Conservation (phyloP, 768 basidiomycete genomes). For the Dioszegia hungarica region DNA sequence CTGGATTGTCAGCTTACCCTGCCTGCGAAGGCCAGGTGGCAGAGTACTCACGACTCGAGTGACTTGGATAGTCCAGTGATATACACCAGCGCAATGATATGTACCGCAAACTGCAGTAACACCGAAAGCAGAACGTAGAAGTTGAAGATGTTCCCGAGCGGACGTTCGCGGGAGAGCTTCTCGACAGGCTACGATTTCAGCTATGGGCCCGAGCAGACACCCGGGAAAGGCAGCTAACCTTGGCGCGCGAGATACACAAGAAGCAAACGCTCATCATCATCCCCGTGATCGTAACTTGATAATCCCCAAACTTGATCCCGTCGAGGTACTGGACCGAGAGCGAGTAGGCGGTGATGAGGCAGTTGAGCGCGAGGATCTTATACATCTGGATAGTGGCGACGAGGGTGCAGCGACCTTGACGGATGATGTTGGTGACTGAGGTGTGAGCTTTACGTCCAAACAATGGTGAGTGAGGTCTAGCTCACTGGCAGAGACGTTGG, state of each 20-base stretch:
- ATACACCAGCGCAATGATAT: conserved; percentile 84
- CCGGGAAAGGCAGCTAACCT: conserved; percentile 57
- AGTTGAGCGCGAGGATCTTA: conserved; percentile 96
- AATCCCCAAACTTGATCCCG: conserved; percentile 98
- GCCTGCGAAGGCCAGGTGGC: not conserved
- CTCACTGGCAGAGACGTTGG: conserved; percentile 94
- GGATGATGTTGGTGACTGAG: conserved; percentile 92
- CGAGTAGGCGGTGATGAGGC: conserved; percentile 97
- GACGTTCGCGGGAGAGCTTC: conserved; percentile 86
- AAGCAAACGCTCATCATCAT: conserved; percentile 98
- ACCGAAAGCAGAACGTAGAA: conserved; percentile 90
- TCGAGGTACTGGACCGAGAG: conserved; percentile 95
- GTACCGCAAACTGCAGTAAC: conserved; percentile 84
- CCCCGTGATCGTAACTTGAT: conserved; percentile 94
- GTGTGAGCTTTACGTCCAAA: not conserved
- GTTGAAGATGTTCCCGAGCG: conserved; percentile 93
- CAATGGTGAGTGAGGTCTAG: conserved; percentile 29
- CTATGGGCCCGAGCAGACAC: not conserved
- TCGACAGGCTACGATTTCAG: conserved; percentile 72
- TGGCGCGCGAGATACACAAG: conserved; percentile 93
- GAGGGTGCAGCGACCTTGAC: conserved; percentile 96
- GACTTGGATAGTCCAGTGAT: conserved; percentile 79
- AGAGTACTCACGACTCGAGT: conserved; percentile 59
- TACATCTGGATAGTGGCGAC: conserved; percentile 99
- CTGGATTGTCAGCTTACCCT: not conserved